phyloP scores from a whole-genome alignment of 2,329 filamentous ascomycete genomes.

The Calonectria pauciramosa region DNA sequence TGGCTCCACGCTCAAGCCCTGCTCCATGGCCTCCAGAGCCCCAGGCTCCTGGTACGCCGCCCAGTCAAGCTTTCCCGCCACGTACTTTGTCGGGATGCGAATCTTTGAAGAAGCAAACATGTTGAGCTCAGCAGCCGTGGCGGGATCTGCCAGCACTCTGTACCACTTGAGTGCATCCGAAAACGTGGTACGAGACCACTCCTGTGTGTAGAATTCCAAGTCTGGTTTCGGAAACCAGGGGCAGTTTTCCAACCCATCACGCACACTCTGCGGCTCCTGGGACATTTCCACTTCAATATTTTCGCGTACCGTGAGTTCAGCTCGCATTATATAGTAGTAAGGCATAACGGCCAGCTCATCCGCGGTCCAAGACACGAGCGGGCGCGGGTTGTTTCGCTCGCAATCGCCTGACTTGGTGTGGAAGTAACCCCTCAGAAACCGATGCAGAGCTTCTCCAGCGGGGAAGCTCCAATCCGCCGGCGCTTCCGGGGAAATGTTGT shows the following conservation, averaged over 20 bases:
- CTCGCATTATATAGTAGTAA: neutral
- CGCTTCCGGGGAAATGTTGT: neutral
- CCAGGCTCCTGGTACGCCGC: neutral
- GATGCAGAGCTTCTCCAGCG: neutral
- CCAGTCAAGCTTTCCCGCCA: neutral
- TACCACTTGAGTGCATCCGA: neutral
- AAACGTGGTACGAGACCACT: slow-evolving; percentile 2
- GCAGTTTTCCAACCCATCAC: neutral
- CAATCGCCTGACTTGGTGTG: neutral
- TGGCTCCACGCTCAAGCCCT: neutral
- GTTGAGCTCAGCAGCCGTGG: neutral
- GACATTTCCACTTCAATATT: slow-evolving; percentile 5
- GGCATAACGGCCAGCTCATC: neutral
- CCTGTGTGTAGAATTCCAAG: neutral
- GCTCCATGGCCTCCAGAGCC: neutral
- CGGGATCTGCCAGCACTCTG: neutral
- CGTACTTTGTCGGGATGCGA: neutral
- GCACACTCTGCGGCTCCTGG: neutral
- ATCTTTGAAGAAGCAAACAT: neutral
- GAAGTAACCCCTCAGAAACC: neutral
- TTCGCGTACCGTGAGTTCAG: neutral
- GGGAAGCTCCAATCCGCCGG: neutral
- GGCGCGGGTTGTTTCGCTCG: neutral
- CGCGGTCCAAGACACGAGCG: neutral
- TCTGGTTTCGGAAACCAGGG: neutral